Base-by-base conservation (phyloP, 2,329 filamentous ascomycete species). In the Fusarium dimerum region DNA sequence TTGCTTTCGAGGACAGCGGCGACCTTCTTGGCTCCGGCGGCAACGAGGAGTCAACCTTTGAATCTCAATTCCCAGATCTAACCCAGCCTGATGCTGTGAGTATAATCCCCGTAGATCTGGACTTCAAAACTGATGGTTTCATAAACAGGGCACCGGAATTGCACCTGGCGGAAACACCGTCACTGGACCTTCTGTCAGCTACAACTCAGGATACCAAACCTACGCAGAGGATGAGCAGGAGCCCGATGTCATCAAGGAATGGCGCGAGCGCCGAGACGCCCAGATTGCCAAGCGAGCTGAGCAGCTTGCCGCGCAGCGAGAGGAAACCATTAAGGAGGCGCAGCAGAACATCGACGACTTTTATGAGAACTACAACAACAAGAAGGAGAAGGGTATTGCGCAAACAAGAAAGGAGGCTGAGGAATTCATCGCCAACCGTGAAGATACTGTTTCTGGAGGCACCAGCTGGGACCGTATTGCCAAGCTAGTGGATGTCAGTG, bases 401-500 rank as follows among this genome's bases (percentile, higher is more conserved):
- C 90, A 96, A 78, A 94, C 93, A 51, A 85, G 88, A 66, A 88
- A 89, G 72, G 94, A 99, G 65, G 94, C 93, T 7, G 93, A 97
- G 68, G 86, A 96, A 69, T 99, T 97, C 74, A 77, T 97, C 43
- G 87, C 84, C 49, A 92, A 80, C 72, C 85, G 92, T 55, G 93
- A 99, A 71, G 92, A 97, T 71, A 97, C 92, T 39, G 90, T 92
- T 20, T 90, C 90, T 11, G 94, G 94, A 46, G 94, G 94, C 57
- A 99, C 94, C 6, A 96, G 90, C 80, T 99, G 94, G 94, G 94
- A 99, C 77, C 88, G 94, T 63, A 97, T 99, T 68, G 89, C 92
- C 20, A 99, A 97, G 78, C 75, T 99, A 64, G 92, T 97, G n/a
- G 94, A 99, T 74, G 76, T 99, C 60, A 97, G 91, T 67, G 94